Conservation (phyloP, 805 yeast genomes). For the Wickerhamiella lipophila region DNA sequence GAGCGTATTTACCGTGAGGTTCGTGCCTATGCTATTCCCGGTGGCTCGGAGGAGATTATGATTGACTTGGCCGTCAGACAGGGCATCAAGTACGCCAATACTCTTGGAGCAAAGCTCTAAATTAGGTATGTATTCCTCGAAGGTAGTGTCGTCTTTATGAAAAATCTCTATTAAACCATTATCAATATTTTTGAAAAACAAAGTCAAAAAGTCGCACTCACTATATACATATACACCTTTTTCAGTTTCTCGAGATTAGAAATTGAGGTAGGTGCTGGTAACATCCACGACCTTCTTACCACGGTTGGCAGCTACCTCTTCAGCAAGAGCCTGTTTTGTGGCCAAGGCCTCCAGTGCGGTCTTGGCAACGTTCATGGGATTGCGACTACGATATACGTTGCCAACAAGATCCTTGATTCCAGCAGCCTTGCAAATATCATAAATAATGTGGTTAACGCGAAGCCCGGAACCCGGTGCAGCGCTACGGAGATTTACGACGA, state of each 20-base stretch:
- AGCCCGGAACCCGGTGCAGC: constrained; percentile 92
- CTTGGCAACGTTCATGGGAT: constrained; percentile 87
- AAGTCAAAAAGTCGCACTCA: too few relatives aligned
- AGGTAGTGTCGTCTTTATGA: too few relatives aligned
- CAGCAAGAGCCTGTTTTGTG: constrained; percentile 63
- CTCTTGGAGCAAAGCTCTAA: constrained; percentile 1
- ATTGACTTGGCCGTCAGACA: constrained; percentile 32
- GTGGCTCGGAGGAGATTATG: constrained; percentile 37
- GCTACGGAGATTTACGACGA: constrained; percentile 63
- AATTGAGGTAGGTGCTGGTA: constrained; percentile 66
- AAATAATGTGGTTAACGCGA: constrained; percentile 78
- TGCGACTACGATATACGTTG: constrained; percentile 83
- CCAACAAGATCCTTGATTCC: constrained; percentile 91
- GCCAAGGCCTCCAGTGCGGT: constrained; percentile 74
- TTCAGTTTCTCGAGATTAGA: too few relatives aligned
- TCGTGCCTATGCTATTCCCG: constrained; percentile 35
- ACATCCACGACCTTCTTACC: constrained; percentile 93
- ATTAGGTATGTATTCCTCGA: not conserved
- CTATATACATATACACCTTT: too few relatives aligned
- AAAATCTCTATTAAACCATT: too few relatives aligned
- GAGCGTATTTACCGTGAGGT: constrained; percentile 35
- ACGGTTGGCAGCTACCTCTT: constrained; percentile 78
- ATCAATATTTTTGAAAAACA: too few relatives aligned
- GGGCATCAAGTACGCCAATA: constrained; percentile 21
- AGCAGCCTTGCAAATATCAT: constrained; percentile 81